Evolutionary conservation across 805 yeast species (phyloP), one percentile per base, ranked within the genome.

Genomic region (Ogataea sp.): DNA sequence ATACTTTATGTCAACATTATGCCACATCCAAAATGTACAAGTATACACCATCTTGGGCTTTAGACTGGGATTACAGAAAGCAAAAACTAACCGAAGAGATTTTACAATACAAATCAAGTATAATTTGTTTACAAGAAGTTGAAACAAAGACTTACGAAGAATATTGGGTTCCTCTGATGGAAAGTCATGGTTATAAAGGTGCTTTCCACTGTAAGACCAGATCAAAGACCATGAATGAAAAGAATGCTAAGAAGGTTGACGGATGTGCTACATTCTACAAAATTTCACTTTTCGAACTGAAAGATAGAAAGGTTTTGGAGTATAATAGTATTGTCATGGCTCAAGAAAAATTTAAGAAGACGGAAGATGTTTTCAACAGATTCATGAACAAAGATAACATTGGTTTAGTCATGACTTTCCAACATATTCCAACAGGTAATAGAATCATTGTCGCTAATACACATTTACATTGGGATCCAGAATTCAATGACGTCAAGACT

Each of bases 381-480:
- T 90, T 94, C 50, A 87, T 89, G 84, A 85, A 87, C 58, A 88
- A 89, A 60, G 99, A 93, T 62, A 87, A 93, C 53, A 78, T 93
- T 53, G 97, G 96, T 7, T 67, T 85, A 37, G 75, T 87, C 36
- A 67, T 83, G 14, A 74, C 80, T 40, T 72, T 93, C 48, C 87
- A 85, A 55, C 93, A 84, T 53, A 59, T 68, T 26, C 73, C 71
- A 39, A 75, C 89, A 6, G 87, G 89, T 15, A 83, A 81, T 56
- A 73, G 73, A 45, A 62, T 90, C 29, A 70, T 85, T 48, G 68
- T 87, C 28, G 88, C 84, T 3, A 90, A 88, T 53, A 90, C 97
- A 0, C 99, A 93, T 70, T 75, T 93, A 59, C 97, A 90, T 60
- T 93, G 98, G 97, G 97, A 93, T 66, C 98, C 98, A 4, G 86